Conservation (phyloP, 2,329 filamentous ascomycete species). For the Fusarium pseudonygamai region DNA sequence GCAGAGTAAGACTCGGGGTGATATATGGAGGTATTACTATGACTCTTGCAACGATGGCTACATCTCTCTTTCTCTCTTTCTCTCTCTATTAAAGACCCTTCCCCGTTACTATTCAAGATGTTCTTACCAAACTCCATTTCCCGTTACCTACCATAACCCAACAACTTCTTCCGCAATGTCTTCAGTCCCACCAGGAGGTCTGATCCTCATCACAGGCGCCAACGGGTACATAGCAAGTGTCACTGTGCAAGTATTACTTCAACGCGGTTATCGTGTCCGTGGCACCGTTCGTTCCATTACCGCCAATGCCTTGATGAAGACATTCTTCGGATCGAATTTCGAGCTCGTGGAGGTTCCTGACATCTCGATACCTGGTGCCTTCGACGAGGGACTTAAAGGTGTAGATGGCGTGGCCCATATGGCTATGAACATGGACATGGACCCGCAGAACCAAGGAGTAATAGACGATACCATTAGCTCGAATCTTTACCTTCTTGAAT, state of each 20-base stretch:
- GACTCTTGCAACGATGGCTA: too few species aligned
- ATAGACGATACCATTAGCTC: not conserved
- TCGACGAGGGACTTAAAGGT: not conserved
- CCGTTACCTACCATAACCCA: too few species aligned
- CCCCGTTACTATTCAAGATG: too few species aligned
- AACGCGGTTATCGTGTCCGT: not conserved
- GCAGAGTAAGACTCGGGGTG: not conserved
- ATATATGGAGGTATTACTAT: too few species aligned
- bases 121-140: rapidly evolving
- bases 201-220: not conserved
- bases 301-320: not conserved
- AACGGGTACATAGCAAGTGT: not conserved
- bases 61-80: too few species aligned
- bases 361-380: not conserved
- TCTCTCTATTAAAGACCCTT: too few species aligned
- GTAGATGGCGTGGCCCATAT: not conserved
- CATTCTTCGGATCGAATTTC: not conserved
- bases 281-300: not conserved
- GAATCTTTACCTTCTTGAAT: not conserved
- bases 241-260: not conserved
- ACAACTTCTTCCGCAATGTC: not conserved
- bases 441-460: not conserved
- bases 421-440: not conserved
- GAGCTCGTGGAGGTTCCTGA: not conserved
- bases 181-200: rapidly evolving